Conservation (phyloP, 2,329 filamentous ascomycete genomes). For the Zymoseptoria pseudotritici region DNA sequence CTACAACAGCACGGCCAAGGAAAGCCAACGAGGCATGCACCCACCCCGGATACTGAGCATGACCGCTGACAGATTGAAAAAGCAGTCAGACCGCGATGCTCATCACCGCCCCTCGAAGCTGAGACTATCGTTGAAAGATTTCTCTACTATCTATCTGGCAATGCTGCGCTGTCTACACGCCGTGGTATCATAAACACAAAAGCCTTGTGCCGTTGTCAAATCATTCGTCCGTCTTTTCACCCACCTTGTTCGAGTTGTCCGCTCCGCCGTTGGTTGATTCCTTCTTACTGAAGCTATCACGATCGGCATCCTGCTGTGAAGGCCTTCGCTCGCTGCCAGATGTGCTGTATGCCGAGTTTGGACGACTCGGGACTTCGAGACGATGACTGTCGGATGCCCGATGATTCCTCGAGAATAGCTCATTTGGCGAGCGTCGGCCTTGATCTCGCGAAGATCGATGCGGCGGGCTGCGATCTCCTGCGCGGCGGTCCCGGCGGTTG, state of each 20-base stretch:
- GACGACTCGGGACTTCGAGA: slow-evolving; percentile 9
- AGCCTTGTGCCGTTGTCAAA: neutral
- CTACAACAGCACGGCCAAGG: neutral
- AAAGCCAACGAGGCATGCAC: neutral
- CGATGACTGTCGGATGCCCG: slow-evolving; percentile 10
- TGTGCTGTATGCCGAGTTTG: slow-evolving; percentile 6
- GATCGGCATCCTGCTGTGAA: neutral
- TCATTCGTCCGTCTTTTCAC: neutral
- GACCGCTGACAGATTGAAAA: neutral
- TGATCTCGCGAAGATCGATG: slow-evolving; percentile 22
- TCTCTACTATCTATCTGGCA: neutral
- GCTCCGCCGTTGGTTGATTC: neutral
- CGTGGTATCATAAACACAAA: neutral
- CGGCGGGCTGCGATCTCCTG: slow-evolving; percentile 9
- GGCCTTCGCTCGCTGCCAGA: neutral
- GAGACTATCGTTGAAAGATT: neutral
- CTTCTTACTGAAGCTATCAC: neutral
- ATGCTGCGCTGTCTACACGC: neutral
- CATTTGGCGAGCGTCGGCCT: slow-evolving; percentile 10
- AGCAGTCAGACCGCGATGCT: neutral
- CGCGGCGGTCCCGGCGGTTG: slow-evolving; percentile 1
- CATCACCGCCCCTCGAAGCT: no score
- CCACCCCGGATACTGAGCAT: neutral
- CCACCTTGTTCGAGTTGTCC: neutral
- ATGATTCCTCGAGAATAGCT: slow-evolving; percentile 14